Base-by-base conservation (phyloP, 768 basidiomycete genomes). In the Mycena rebaudengoi region DNA sequence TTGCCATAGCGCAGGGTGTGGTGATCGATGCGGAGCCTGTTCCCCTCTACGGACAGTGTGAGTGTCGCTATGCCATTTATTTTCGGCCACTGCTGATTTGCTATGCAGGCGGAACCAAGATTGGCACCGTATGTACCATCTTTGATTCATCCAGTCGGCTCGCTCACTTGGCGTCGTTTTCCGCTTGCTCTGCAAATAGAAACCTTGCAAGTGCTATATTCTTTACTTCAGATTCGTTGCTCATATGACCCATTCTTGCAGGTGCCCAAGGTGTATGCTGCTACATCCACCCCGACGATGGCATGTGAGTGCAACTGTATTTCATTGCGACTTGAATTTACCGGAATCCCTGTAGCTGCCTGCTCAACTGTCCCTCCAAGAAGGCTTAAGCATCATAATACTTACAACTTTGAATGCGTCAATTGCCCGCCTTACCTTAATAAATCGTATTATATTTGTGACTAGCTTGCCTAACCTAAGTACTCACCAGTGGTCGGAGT, bases 251-350 rank as follows among this genome's bases (percentile, higher is more conserved):
- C n/a, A 20, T 43, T 32, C 43, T 2, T 26, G 16, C 13, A 56
- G 54, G 54, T 18, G 55, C 37, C 14, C 4, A 18, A 1, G 53
- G 40, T 10, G 8, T 20, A 40, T 63, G 62, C 55, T 63, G 62
- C 54, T 63, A 63, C 20, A 20, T 63, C 39, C 7, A 51, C 21
- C 62, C 62, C 18, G 62, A 63, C 55, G 8, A 35, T n/a, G 62
- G 62, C 40, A 5, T 57, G 62, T 57, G 43, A 26, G 62, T 48
- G n/a, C n/a, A n/a, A n/a, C n/a, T 8, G 7, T 0, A n/a, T 18
- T 30, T 16, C 13, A 11, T 30, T 7, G n/a, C 7, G 2, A 49
- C 29, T 16, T 7, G 21, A 6, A 23, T 29, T 29, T 7, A 52
- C 6, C 11, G 21, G 33, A 39, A 5, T 20, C 16, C 39, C 30